A percentile compares a stretch with the other conserved stretches of the same genome.
These are phyloP conservation scores for Mollisia scopiformis DNA, from an alignment of 2,329 filamentous ascomycete species.

Conservation along the genomic window DNA sequence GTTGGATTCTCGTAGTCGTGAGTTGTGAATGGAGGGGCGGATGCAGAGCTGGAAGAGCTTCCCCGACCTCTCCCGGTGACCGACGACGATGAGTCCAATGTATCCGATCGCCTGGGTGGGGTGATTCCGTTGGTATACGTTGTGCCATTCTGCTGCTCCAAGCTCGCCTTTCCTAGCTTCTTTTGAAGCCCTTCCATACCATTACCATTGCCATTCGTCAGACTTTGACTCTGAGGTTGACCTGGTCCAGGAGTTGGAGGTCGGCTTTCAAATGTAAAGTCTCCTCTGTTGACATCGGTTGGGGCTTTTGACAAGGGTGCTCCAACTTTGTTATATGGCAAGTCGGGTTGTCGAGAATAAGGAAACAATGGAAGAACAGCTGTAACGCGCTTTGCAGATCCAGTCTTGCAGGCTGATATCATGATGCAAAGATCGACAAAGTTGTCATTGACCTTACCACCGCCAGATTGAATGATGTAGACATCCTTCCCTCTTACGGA, in stretches of 20 bases:
- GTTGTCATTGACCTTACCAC: slow-evolving; percentile 92
- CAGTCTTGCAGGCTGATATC: slow-evolving; percentile 96
- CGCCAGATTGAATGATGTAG: slow-evolving; percentile 95
- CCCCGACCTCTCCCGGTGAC: slow-evolving; percentile 31
- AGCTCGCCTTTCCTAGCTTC: slow-evolving; percentile 69
- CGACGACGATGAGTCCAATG: slow-evolving; percentile 44
- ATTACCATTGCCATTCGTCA: slow-evolving; percentile 52
- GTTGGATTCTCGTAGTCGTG: slow-evolving; percentile 67
- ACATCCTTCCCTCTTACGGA: slow-evolving; percentile 98
- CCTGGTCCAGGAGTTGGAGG: slow-evolving; percentile 82
- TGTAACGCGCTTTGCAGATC: slow-evolving; percentile 89
- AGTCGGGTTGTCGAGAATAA: slow-evolving; percentile 93
- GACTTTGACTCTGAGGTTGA: slow-evolving; percentile 64
- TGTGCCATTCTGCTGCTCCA: slow-evolving; percentile 57
- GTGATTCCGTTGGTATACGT: slow-evolving; percentile 41
- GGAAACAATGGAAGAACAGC: slow-evolving; percentile 95
- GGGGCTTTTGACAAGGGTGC: slow-evolving; percentile 80
- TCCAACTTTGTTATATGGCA: slow-evolving; percentile 94
- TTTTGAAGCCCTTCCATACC: slow-evolving; percentile 72
- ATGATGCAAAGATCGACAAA: slow-evolving; percentile 97
- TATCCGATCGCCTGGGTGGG: slow-evolving; percentile 37
- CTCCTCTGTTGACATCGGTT: slow-evolving; percentile 52
- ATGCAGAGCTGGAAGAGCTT: slow-evolving; percentile 27
- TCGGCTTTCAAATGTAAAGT: slow-evolving; percentile 89
- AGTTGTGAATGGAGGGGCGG: slow-evolving; percentile 50